Base-by-base conservation (phyloP, 1,284 basidiomycete genomes). In the Marasmius oreades region DNA sequence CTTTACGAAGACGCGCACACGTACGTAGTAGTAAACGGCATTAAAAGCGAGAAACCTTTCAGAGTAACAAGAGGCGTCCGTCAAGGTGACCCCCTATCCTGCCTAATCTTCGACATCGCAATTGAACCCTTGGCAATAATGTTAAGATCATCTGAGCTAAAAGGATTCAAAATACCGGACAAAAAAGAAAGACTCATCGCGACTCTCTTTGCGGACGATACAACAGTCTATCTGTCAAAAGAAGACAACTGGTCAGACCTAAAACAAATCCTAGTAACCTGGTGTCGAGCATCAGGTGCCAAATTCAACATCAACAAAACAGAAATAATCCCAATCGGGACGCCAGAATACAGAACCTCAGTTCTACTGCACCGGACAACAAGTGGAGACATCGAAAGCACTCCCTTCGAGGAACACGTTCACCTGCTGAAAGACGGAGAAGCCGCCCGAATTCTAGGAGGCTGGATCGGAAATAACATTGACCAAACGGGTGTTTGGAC, bases 81-180 rank as follows among this genome's bases (percentile, higher is more conserved):
- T 68, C 66, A 70, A 37, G 64, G 62, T 0, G 61, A 69, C 52
- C 67, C 62, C 0, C 47, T 68, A 0, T 72, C 69, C 0, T 71
- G 68, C 54, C 61, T 73, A 0, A 60, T 73, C 0, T 37, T 37
- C n/a, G n/a, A n/a, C n/a, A n/a, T n/a, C n/a, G n/a, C n/a, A n/a
- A n/a, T n/a, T n/a, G n/a, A n/a, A n/a, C 36, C 36, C 5, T n/a
- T 37, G 2, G 36, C 36, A 2, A 20, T 16, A 6, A 20, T 20
- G 5, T n/a, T 48, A 26, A 22, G 46, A 48, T n/a, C 22, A 23
- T 48, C 46, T 2, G 14, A 3, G 3, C 22, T 48, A 22, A 7
- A 28, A 26, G 46, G 46, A 26, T 26, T 48, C 4, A 22, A 28
- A 6, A 48, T 48, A 2, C 46, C 46, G 5, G 7, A n/a, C 12